Conservation (phyloP, 208 protist species). For the Balamuthia mandrillaris region DNA sequence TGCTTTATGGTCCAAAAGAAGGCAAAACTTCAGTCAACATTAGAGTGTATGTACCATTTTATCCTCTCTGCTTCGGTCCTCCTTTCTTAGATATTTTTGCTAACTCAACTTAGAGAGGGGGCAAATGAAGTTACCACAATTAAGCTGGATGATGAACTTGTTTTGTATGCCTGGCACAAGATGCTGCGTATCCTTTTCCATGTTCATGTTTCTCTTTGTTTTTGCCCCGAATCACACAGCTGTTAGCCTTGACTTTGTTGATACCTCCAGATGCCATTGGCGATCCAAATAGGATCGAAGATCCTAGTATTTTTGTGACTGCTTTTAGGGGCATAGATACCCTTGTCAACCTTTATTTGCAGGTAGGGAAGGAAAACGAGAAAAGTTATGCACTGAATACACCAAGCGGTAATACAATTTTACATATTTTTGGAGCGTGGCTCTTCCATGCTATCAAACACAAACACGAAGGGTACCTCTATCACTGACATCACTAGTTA, state of each 20-base stretch:
- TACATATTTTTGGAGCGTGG: slow-evolving; percentile 52
- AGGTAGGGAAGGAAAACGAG: not conserved
- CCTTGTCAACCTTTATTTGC: slow-evolving; percentile 36
- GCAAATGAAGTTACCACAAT: not conserved
- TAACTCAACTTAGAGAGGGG: not conserved
- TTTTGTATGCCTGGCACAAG: slow-evolving; percentile 46
- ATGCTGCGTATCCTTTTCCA: slow-evolving; percentile 53
- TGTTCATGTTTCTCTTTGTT: too few species aligned
- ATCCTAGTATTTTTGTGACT: slow-evolving; percentile 36
- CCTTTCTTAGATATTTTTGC: not conserved
- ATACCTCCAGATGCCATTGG: not conserved
- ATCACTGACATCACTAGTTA: too few species aligned
- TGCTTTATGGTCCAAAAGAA: slow-evolving; percentile 40
- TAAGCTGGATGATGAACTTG: slow-evolving; percentile 40
- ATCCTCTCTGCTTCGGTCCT: not conserved
- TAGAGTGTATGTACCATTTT: not conserved
- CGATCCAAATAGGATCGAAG: slow-evolving; percentile 39
- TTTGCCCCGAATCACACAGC: too few species aligned
- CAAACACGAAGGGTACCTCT: not conserved
- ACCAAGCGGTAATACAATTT: slow-evolving; percentile 40
- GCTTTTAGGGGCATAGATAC: slow-evolving; percentile 46
- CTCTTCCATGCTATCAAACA: slow-evolving; percentile 44
- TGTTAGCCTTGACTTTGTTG: not conserved
- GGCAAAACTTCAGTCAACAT: not conserved
- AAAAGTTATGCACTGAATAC: not conserved